Percentiles rank a stretch among this genome's conserved stretches.
Conservation (phyloP, 2,329 filamentous ascomycete species). For the Alternaria rosae region DNA sequence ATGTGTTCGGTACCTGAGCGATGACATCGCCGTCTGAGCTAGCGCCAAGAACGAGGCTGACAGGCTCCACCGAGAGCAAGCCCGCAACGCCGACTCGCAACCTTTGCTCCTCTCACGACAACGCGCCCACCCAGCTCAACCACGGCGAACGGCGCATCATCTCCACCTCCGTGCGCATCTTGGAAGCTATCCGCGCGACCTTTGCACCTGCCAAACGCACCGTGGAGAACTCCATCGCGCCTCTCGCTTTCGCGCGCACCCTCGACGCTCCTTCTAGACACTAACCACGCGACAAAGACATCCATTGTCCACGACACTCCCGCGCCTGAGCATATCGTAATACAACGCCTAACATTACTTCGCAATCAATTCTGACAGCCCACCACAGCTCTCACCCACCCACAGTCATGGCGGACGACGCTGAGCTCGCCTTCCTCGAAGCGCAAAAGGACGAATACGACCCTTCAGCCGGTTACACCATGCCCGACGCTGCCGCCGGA, state of each 20-base stretch:
- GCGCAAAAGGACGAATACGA: conserved; percentile 55
- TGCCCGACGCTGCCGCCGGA: conserved; percentile 54
- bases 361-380: conserved; percentile 17
- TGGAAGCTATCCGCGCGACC: background rate
- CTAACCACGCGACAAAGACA: conserved; percentile 35
- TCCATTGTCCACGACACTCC: conserved; percentile 23
- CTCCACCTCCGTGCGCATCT: conserved; percentile 20
- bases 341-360: conserved; percentile 13
- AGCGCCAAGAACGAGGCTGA: conserved; percentile 20
- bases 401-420: conserved; percentile 59
- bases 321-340: conserved; percentile 18
- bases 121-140: conserved; percentile 7
- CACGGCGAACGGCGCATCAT: conserved; percentile 22
- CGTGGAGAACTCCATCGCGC: conserved; percentile 3
- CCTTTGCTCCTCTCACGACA: conserved; percentile 20
- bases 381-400: conserved; percentile 7
- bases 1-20: conserved; percentile 23
- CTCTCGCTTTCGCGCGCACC: conserved; percentile 14
- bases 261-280: conserved; percentile 17
- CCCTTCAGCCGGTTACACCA: conserved; percentile 49
- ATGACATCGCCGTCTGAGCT: conserved; percentile 27
- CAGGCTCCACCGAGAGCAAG: conserved; percentile 9
- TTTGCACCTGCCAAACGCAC: conserved; percentile 2
- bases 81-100: conserved; percentile 14
- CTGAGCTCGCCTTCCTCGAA: conserved; percentile 62